Base-by-base conservation (phyloP, 2,329 filamentous ascomycete species). In the Aspergillus transmontanensis region DNA sequence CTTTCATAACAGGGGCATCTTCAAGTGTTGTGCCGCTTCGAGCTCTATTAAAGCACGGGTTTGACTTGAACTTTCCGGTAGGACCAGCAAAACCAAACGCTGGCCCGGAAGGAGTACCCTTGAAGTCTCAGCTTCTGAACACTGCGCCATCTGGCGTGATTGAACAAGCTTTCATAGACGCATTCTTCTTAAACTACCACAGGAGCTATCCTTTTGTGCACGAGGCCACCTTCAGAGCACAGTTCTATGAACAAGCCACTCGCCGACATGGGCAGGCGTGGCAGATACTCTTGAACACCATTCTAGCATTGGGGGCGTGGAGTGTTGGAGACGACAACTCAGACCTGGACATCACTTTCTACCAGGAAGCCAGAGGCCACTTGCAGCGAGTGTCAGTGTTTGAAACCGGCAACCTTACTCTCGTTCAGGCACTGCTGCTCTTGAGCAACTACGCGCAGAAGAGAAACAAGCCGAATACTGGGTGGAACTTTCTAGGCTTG, bases 401-500 rank as follows among this genome's bases (percentile, higher is more conserved):
- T 39, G 83, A 84, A 61, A 80, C 78, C 28, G 83, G 83, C 23
- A 84, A 82, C 57, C 67, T 84, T 21, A 82, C 79, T 9, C 73
- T 83, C 10, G 81, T 84, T 2, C 83, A 84, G 67, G 78, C 78
- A 1, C 73, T 85, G 39, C 70, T 79, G 16, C 75, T 84, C 55
- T 74, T 84, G 66, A 80, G 81, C 61, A 83, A 84, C 60, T 83
- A 83, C 63, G 75, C 81, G 0, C 82, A 84, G 66, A 84, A 84
- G 67, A 75, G 81, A 32, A 81, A 83, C 68, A 83, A 83, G 63
- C 82, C 82, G 2, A 84, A 84, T 65, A 81, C 77, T 9, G 82
- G 81, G 10, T 84, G 81, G 73, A 83, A 82, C 56, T 83, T 82
- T 64, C 69, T 83, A 9, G 82, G 82, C 1, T 67, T 84, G 19